Evolutionary conservation across 441 rosid species (phyloP).

Genomic region (Brassica balearica): DNA sequence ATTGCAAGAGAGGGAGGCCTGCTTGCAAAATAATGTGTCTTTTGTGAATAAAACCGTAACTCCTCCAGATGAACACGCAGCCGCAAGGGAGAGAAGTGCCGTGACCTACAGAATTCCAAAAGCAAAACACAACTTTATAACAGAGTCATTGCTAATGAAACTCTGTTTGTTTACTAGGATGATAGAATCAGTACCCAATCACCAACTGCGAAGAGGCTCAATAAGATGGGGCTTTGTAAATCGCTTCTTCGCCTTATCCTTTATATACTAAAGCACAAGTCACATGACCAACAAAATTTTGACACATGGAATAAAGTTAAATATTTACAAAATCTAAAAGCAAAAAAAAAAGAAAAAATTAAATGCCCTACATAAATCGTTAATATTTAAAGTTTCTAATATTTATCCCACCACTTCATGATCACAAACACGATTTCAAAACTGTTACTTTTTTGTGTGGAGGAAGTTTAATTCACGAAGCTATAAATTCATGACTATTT

Average conservation of each 20-base stretch:
- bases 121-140: not conserved
- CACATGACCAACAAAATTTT: too few relatives aligned
- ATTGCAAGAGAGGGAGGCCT: constrained; percentile 33
- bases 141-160: not conserved
- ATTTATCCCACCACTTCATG: too few relatives aligned
- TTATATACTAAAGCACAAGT: too few relatives aligned
- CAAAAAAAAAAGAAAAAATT: too few relatives aligned
- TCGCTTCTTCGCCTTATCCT: constrained; percentile 27
- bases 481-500: too few relatives aligned
- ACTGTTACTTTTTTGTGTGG: too few relatives aligned
- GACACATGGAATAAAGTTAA: too few relatives aligned
- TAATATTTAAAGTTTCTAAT: too few relatives aligned
- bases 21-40: constrained; percentile 42
- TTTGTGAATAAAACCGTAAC: constrained; percentile 43
- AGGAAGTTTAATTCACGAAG: too few relatives aligned
- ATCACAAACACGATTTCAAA: too few relatives aligned
- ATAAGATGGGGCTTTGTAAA: constrained; percentile 39
- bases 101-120: constrained; percentile 39
- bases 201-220: constrained; percentile 46
- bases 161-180: not conserved
- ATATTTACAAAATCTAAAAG: too few relatives aligned
- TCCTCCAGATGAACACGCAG: constrained; percentile 45
- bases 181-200: constrained; percentile 39
- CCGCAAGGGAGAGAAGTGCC: constrained; percentile 46
- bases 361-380: too few relatives aligned